Percentiles rank a stretch among this genome's conserved stretches.
phyloP scores from a whole-genome alignment of 2,329 filamentous ascomycete genomes.

The Fonsecaea multimorphosa region DNA sequence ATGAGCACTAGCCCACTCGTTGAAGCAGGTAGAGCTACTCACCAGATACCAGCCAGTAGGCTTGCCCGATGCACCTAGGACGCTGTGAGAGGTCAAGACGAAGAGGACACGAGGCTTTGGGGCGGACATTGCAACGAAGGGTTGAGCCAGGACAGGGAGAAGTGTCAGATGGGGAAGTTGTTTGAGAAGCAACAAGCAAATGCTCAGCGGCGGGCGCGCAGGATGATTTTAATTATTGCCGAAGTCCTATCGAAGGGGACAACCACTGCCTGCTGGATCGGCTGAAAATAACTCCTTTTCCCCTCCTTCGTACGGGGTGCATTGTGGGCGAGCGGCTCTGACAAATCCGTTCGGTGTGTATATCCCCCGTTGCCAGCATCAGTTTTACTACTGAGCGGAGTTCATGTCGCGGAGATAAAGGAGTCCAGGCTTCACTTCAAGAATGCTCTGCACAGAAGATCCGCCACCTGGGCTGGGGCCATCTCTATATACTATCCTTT shows the following conservation, averaged over 20 bases:
- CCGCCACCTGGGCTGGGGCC: too few relatives aligned
- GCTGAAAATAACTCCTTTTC: not conserved
- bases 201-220: not conserved
- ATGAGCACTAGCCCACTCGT: not conserved
- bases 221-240: not conserved
- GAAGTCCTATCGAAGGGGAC: not conserved
- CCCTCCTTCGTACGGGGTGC: too few relatives aligned
- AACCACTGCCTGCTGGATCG: not conserved
- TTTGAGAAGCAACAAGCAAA: not conserved
- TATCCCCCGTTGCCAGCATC: not conserved
- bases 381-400: too few relatives aligned
- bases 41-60: constrained; percentile 8
- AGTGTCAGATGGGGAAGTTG: too few relatives aligned
- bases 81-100: constrained; percentile 1
- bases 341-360: too few relatives aligned
- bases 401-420: not conserved
- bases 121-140: not conserved
- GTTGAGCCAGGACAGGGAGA: not conserved
- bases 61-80: not conserved
- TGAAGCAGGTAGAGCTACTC: not conserved
- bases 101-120: constrained; percentile 3
- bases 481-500: not conserved
- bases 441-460: too few relatives aligned
- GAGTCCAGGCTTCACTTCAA: too few relatives aligned
- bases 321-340: too few relatives aligned